A percentile compares a stretch with the other conserved stretches of the same genome.
phyloP scores from a whole-genome alignment of 2,329 filamentous ascomycete genomes.

The Penicillium nordicum region DNA sequence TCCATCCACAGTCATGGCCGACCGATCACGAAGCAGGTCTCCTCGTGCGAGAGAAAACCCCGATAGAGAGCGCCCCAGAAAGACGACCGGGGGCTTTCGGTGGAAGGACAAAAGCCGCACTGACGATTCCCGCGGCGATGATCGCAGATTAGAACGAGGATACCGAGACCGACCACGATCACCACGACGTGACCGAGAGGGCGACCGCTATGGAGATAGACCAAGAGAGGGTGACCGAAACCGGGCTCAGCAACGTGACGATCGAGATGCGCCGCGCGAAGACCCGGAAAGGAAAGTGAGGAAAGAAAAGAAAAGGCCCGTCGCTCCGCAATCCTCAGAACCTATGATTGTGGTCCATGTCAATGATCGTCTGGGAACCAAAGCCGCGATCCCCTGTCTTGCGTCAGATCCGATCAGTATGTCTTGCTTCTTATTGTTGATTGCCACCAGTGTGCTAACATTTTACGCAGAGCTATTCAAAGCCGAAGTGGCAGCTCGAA shows the following conservation, averaged over 20 bases:
- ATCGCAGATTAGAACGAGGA: constrained; percentile 52
- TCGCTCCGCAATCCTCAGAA: constrained; percentile 51
- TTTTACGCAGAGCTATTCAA: constrained; percentile 66
- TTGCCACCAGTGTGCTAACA: constrained; percentile 2
- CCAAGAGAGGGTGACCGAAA: constrained; percentile 44
- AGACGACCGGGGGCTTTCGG: constrained; percentile 43
- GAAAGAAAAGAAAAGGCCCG: constrained; percentile 41
- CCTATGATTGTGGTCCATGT: constrained; percentile 93
- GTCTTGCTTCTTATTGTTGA: constrained; percentile 16
- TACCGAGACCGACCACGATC: constrained; percentile 45
- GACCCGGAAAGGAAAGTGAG: constrained; percentile 42
- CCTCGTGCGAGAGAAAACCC: constrained; percentile 35
- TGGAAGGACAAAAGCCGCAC: constrained; percentile 51
- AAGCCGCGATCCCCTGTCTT: constrained; percentile 86
- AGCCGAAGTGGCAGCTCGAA: constrained; percentile 82
- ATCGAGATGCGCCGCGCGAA: constrained; percentile 28
- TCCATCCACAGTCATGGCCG: constrained; percentile 26
- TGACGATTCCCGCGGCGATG: constrained; percentile 46
- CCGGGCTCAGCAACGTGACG: constrained; percentile 27
- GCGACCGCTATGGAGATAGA: constrained; percentile 31
- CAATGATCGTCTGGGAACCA: constrained; percentile 95
- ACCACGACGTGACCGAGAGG: constrained; percentile 36
- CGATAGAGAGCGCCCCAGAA: constrained; percentile 38
- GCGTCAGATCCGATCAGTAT: constrained; percentile 72
- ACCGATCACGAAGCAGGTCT: constrained; percentile 45